phyloP scores from a whole-genome alignment of 108 stramenopile species.

The Schizochytrium sp. region DNA sequence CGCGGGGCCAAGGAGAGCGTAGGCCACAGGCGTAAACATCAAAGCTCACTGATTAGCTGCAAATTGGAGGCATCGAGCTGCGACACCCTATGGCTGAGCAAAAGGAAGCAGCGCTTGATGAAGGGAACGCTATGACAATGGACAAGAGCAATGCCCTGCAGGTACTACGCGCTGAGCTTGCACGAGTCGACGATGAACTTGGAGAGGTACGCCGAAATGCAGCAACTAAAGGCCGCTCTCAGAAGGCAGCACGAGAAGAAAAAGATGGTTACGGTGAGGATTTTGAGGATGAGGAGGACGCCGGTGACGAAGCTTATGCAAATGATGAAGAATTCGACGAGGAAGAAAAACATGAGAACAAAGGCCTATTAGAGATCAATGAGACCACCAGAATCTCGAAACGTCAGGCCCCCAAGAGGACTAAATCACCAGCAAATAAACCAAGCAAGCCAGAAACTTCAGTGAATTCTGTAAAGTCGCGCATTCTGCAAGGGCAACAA shows the following conservation, averaged over 20 bases:
- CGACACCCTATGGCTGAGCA: background rate
- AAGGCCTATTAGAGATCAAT: background rate
- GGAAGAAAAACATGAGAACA: background rate
- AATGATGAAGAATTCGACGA: conserved; percentile 26
- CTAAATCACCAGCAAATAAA: background rate
- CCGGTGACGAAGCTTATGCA: no score
- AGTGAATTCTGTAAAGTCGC: background rate
- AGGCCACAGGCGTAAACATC: background rate
- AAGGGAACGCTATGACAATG: background rate
- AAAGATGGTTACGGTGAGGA: conserved; percentile 2
- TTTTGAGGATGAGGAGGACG: background rate
- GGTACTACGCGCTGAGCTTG: background rate
- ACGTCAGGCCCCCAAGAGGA: background rate
- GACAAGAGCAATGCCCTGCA: background rate
- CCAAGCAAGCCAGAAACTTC: background rate
- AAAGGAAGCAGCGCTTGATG: background rate
- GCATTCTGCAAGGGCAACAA: background rate
- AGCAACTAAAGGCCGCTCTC: background rate
- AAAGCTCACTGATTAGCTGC: background rate
- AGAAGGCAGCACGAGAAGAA: background rate
- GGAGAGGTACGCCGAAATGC: background rate
- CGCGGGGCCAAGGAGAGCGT: background rate
- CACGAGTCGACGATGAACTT: background rate
- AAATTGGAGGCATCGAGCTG: background rate
- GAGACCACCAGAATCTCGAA: background rate